Evolutionary conservation across 202 grass and related monocot genomes (phyloP), one percentile per base, ranked within the genome.

Genomic region (Bolboschoenoplectus hybrid): DNA sequence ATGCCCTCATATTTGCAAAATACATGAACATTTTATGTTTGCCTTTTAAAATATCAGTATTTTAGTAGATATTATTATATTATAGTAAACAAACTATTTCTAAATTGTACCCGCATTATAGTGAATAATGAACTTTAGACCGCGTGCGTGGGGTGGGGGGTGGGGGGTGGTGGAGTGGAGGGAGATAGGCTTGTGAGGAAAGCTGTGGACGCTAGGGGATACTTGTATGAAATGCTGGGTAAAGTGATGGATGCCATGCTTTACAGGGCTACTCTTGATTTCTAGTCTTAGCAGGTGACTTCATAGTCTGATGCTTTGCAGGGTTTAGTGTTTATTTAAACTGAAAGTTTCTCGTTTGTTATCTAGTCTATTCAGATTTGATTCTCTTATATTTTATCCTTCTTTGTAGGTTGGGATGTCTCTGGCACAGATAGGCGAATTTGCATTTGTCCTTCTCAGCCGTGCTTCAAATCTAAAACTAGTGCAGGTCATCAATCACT

Each of bases 381-480:
- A 56, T 78, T 39, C 13, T 52, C 74, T 78, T 57, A 36, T 5
- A 57, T 78, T 74, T 7, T 0, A 79, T 60, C 82, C 46, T 64
- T 11, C 72, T 82, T 64, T 88, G 84, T 91, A 99, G 97, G 93
- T 99, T 26, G 97, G 97, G 38, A 97, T 99, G 97, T 99, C 97
- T 87, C 89, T 99, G 83, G 97, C 97, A 62, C 97, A 99, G 87
- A 99, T 99, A 84, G 97, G 97, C 65, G 97, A 99, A 89, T 99
- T 99, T 89, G 92, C 97, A 72, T 99, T 99, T 91, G 97, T 99
- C 76, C 93, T 99, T 86, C 88, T 97, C 62, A 99, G 97, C 74
- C 97, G 97, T 88, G 97, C 97, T 89, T 99, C 97, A 90, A 99
- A 94, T 82, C 86, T 99, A 51, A 94, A 99, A 94, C 88, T 99